These are phyloP conservation scores for Tetrahymena malaccensis DNA, from an alignment of 73 alveolate genomes.

Conservation along the genomic window DNA sequence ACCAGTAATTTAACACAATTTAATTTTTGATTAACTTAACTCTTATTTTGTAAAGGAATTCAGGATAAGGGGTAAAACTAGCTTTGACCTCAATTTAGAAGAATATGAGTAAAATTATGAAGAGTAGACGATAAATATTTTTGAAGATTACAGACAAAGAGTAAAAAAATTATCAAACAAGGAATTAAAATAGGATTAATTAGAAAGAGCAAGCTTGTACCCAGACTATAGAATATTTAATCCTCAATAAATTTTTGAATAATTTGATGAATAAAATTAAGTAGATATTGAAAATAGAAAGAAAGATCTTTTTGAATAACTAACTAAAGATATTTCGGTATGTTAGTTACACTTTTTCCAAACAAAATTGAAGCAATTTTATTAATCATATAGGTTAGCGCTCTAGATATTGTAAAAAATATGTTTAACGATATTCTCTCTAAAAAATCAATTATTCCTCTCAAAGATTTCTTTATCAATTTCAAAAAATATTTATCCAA, in stretches of 20 bases:
- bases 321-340: background rate
- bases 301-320: background rate
- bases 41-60: background rate
- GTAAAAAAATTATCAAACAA: background rate
- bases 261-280: background rate
- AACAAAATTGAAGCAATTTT: background rate
- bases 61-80: background rate
- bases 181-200: background rate
- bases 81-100: background rate
- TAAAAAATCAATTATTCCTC: background rate
- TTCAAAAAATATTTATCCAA: background rate
- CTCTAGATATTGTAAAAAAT: background rate
- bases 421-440: background rate
- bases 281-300: background rate
- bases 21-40: no score
- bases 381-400: background rate
- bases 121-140: background rate
- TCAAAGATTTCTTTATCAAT: background rate
- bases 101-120: background rate
- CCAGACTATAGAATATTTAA: background rate
- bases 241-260: background rate
- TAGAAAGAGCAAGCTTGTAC: background rate
- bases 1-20: background rate
- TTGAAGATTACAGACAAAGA: background rate
- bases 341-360: background rate